Conservation (phyloP, 805 yeast genomes). For the Naumovozyma dairenensis region DNA sequence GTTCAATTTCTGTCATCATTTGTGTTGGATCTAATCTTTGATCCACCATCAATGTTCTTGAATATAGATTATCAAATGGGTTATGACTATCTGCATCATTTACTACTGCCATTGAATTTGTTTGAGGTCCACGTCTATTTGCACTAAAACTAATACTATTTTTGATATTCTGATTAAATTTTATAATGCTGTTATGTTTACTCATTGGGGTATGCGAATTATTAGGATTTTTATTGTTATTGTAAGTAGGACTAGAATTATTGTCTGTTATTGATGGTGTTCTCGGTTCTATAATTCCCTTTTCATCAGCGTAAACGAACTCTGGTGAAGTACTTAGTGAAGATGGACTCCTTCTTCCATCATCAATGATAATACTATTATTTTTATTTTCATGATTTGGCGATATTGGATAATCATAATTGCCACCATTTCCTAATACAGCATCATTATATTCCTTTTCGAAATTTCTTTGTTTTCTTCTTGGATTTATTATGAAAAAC, state of each 20-base stretch:
- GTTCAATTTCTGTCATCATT: slow-evolving; percentile 8
- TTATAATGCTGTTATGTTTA: no score
- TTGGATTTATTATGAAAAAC: slow-evolving; percentile 26
- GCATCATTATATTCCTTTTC: slow-evolving; percentile 21
- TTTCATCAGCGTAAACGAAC: slow-evolving; percentile 17
- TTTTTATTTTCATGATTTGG: no score
- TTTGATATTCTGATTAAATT: no score
- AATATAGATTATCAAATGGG: slow-evolving; percentile 1
- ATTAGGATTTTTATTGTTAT: no score
- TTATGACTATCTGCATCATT: no score
- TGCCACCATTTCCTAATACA: slow-evolving; percentile 9
- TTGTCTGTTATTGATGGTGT: not conserved
- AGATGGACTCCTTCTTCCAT: slow-evolving; percentile 9
- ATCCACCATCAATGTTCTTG: slow-evolving; percentile 22
- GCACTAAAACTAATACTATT: no score
- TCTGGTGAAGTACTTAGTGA: slow-evolving; percentile 2
- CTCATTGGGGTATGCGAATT: no score
- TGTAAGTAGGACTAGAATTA: no score
- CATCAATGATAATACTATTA: slow-evolving; percentile 7
- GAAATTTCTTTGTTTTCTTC: slow-evolving; percentile 13
- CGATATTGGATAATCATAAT: no score
- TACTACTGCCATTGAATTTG: no score
- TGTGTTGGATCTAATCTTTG: slow-evolving; percentile 30
- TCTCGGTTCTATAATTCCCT: slow-evolving; percentile 12
- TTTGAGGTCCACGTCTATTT: no score